A percentile compares a stretch with the other conserved stretches of the same genome.
Conservation (phyloP, 768 basidiomycete species). For the Auriscalpium vulgare region DNA sequence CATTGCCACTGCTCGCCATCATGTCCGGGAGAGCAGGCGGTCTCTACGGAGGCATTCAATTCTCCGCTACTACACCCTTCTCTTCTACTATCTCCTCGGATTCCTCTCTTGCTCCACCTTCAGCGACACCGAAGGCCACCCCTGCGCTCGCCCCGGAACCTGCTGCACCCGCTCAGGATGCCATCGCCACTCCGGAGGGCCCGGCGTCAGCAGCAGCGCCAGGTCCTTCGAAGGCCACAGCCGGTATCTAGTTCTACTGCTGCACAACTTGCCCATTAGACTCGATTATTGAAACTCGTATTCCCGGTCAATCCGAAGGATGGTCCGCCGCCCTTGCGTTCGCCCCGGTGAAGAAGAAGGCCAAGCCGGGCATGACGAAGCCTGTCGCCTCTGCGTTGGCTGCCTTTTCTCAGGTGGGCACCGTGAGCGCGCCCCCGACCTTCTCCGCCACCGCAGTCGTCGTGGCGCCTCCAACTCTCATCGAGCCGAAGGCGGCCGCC, state of each 20-base stretch:
- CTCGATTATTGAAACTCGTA: constrained; percentile 10
- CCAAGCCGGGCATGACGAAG: constrained; percentile 44
- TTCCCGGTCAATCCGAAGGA: constrained; percentile 38
- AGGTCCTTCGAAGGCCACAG: constrained; percentile 40
- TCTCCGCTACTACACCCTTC: constrained; percentile 61
- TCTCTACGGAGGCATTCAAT: constrained; percentile 81
- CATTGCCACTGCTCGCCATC: constrained; percentile 19
- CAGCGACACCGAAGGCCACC: constrained; percentile 13
- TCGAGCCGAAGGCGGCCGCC: constrained; percentile 25
- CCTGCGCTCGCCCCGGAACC: constrained; percentile 15
- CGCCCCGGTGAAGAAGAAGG: constrained; percentile 62
- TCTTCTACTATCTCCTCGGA: constrained; percentile 32
- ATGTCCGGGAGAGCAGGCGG: constrained; percentile 80
- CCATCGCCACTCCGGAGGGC: constrained; percentile 19
- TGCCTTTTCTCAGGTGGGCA: constrained; percentile 13
- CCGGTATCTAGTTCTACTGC: constrained; percentile 44
- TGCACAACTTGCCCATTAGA: constrained; percentile 22
- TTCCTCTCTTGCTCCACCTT: constrained; percentile 24
- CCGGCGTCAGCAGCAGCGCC: constrained; percentile 17
- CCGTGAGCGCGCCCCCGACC: constrained; percentile 16
- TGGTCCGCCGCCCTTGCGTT: constrained; percentile 90
- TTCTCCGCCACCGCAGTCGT: constrained; percentile 57
- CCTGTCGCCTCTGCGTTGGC: constrained; percentile 56
- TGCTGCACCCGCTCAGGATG: constrained; percentile 14
- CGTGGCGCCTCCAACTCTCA: constrained; percentile 59